Evolutionary conservation across 1,284 basidiomycete genomes (phyloP).

Genomic region (Austroboletus rostrupii): DNA sequence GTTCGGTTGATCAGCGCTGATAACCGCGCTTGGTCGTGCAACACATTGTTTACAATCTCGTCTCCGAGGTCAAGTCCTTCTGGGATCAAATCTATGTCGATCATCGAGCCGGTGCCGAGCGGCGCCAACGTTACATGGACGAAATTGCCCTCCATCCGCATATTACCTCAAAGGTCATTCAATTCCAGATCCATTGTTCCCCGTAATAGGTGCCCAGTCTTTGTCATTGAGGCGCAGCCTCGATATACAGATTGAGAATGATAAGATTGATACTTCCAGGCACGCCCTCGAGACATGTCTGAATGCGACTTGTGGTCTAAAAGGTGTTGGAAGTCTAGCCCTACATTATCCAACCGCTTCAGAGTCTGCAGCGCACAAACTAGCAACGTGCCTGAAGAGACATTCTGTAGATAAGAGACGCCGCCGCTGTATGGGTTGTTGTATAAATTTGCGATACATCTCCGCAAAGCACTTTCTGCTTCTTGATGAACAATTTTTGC

Average conservation of each 20-base stretch:
- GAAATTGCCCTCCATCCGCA: conserved; percentile 42
- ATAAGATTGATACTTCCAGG: conserved; percentile 37
- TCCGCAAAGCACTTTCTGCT: conserved; percentile 39
- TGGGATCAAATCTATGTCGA: conserved; percentile 39
- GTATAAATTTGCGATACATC: conserved; percentile 41
- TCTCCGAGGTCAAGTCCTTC: conserved; percentile 42
- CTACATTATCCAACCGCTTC: conserved; percentile 44
- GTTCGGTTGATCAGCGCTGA: conserved; percentile 29
- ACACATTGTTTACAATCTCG: conserved; percentile 42
- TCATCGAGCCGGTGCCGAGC: conserved; percentile 32
- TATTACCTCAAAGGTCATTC: conserved; percentile 41
- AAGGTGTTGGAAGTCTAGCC: conserved; percentile 39
- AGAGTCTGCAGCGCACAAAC: conserved; percentile 37
- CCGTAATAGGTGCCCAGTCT: conserved; percentile 39
- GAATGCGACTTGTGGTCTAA: conserved; percentile 39
- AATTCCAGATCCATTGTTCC: conserved; percentile 43
- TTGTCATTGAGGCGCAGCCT: conserved; percentile 41
- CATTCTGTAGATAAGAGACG: conserved; percentile 33
- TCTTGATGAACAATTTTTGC: conserved; percentile 39
- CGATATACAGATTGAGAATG: conserved; percentile 42
- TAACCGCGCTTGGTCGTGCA: conserved; percentile 43
- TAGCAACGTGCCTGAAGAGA: conserved; percentile 34
- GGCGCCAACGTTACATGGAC: conserved; percentile 33
- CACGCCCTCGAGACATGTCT: conserved; percentile 39
- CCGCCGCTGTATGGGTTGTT: conserved; percentile 37